Conservation (phyloP, 139 green algal genomes). For the Monoraphidium neglectum region DNA sequence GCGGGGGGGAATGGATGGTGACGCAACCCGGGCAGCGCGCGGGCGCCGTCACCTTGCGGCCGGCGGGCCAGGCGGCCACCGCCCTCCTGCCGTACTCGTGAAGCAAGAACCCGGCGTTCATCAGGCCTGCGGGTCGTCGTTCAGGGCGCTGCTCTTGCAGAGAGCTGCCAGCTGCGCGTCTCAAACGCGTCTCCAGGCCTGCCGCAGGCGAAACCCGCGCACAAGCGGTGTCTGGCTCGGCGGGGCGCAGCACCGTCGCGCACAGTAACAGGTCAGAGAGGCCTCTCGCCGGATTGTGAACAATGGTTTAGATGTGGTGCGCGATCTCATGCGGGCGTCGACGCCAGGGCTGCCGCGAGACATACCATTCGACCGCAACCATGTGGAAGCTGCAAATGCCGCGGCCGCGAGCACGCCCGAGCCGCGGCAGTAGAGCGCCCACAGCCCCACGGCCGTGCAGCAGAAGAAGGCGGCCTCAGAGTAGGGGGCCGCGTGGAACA, state of each 20-base stretch:
- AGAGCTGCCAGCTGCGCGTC: not conserved
- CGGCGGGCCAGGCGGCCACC: conserved; percentile 9
- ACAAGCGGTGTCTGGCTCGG: too few species aligned
- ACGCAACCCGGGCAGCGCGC: too few species aligned
- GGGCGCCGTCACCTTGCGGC: conserved; percentile 11
- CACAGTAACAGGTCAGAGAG: too few species aligned
- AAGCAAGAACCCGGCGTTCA: conserved; percentile 57
- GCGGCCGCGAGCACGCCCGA: conserved; percentile 13
- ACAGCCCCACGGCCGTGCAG: conserved; percentile 62
- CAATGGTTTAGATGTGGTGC: not conserved
- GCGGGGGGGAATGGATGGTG: too few species aligned
- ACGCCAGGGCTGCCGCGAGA: too few species aligned
- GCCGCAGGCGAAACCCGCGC: too few species aligned
- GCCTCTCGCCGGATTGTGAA: too few species aligned
- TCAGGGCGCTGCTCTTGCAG: not conserved
- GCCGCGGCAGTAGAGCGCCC: conserved; percentile 46
- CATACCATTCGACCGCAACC: conserved; percentile 68
- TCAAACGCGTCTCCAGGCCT: not conserved
- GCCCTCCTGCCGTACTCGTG: conserved; percentile 29
- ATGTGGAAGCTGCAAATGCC: conserved; percentile 37
- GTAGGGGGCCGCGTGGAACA: conserved; percentile 86
- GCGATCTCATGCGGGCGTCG: not conserved
- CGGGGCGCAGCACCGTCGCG: too few species aligned
- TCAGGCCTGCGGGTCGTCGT: conserved; percentile 34
- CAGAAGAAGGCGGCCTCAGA: conserved; percentile 81